phyloP scores from a whole-genome alignment of 2,329 filamentous ascomycete species.

The Cryphonectria carpinicola region DNA sequence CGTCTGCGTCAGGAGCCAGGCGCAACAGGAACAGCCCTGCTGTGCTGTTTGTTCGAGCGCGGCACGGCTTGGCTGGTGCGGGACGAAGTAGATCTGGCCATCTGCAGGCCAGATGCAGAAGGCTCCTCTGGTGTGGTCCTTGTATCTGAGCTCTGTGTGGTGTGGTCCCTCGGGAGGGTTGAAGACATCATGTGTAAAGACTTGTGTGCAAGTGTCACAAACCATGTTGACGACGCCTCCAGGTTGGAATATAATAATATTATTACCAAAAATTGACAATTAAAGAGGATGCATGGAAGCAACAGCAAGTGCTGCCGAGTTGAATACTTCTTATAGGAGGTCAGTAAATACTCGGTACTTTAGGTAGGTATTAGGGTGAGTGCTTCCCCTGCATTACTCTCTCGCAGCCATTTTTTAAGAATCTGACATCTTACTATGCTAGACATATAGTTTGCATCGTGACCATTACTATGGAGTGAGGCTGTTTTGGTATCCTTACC shows the following conservation, averaged over 20 bases:
- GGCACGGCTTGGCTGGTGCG: not conserved
- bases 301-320: not conserved
- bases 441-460: not conserved
- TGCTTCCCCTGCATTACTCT: not conserved
- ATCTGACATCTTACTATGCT: not conserved
- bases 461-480: not conserved
- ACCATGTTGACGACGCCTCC: not conserved
- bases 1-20: not conserved
- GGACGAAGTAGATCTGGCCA: slow-evolving; percentile 1
- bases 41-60: not conserved
- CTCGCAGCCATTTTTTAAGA: not conserved
- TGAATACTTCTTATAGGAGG: not conserved
- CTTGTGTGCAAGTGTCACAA: slow-evolving; percentile 5
- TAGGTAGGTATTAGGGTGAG: not conserved
- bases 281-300: not conserved
- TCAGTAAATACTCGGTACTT: not conserved
- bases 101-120: slow-evolving; percentile 5
- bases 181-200: not conserved
- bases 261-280: not conserved
- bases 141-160: not conserved
- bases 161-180: not conserved
- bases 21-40: not conserved
- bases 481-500: not conserved
- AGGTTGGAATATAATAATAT: not conserved
- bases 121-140: not conserved